These are phyloP conservation scores for bread wheat (Triticum aestivum) DNA, from an alignment of 176 grass and related monocot species.

Conservation along the genomic window IWGSC_CS_RefSeq_v2.1 NC_057811.1:473576323-473576822, in stretches of 20 bases:
- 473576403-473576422: slow-evolving; percentile 75
- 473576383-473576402: slow-evolving; percentile 74
- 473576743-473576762: slow-evolving; percentile 57
- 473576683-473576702: slow-evolving; percentile 63
- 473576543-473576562: slow-evolving; percentile 75
- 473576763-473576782: slow-evolving; percentile 92
- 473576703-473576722: slow-evolving; percentile 56
- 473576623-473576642: slow-evolving; percentile 58
- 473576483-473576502: slow-evolving; percentile 57
- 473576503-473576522: slow-evolving; percentile 81
- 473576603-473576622: slow-evolving; percentile 53
- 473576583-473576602: slow-evolving; percentile 84
- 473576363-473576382: slow-evolving; percentile 55
- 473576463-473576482: slow-evolving; percentile 68
- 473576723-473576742: slow-evolving; percentile 71
- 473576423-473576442: slow-evolving; percentile 65
- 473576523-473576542: slow-evolving; percentile 70
- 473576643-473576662: slow-evolving; percentile 82
- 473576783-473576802: slow-evolving; percentile 64
- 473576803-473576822: slow-evolving; percentile 81
- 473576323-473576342: slow-evolving; percentile 59
- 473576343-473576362: slow-evolving; percentile 78
- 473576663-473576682: slow-evolving; percentile 53
- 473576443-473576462: slow-evolving; percentile 57
- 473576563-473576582: slow-evolving; percentile 63